phyloP scores from a whole-genome alignment of 2,329 filamentous ascomycete genomes.

The Triangularia verruculosa region DNA sequence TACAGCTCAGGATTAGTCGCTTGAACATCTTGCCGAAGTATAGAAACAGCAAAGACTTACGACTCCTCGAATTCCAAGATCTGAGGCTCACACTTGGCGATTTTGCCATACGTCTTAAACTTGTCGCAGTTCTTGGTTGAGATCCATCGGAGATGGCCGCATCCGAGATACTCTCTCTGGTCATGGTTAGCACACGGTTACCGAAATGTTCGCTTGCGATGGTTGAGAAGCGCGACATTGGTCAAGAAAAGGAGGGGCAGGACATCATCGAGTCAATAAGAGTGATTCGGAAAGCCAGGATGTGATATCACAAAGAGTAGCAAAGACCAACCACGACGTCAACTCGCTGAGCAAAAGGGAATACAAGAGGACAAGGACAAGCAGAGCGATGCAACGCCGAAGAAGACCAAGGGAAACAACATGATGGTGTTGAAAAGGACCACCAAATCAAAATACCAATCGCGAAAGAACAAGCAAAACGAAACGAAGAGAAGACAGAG shows the following conservation, averaged over 20 bases:
- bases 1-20: background rate
- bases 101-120: background rate
- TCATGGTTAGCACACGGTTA: background rate
- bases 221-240: background rate
- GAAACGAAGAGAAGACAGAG: background rate
- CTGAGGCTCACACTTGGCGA: slow-evolving; percentile 1
- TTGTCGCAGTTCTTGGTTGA: slow-evolving; percentile 1
- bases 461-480: background rate
- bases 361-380: too few relatives aligned
- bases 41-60: background rate
- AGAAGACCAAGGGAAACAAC: background rate
- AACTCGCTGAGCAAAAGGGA: too few relatives aligned
- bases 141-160: slow-evolving; percentile 12
- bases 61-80: slow-evolving; percentile 11
- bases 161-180: slow-evolving; percentile 6
- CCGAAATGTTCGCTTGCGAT: background rate
- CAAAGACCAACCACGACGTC: too few relatives aligned
- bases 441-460: background rate
- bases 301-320: too few relatives aligned
- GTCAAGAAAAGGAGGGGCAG: too few relatives aligned
- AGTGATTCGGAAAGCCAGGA: too few relatives aligned
- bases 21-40: background rate
- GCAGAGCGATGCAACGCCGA: background rate
- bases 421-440: background rate
- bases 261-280: too few relatives aligned